Evolutionary conservation across 768 basidiomycete species (phyloP).

Genomic region (Sarcodon sp.): DNA sequence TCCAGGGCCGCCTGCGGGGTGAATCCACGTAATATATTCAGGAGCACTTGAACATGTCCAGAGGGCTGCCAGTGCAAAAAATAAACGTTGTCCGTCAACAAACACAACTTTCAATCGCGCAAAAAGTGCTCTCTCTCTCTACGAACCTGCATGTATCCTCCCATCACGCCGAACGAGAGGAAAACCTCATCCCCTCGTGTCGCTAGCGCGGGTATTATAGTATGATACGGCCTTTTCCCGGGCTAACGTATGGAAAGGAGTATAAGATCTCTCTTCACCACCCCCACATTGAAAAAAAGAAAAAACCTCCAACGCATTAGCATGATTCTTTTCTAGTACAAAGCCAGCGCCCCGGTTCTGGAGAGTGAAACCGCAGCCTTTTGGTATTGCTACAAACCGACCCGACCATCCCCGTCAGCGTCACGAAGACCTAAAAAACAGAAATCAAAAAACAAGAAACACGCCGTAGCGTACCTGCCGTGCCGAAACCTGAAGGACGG

Average conservation of each 20-base stretch:
- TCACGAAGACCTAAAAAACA: background rate
- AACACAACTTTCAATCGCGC: background rate
- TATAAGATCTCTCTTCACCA: too few species aligned
- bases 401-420: background rate
- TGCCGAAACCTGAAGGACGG: conserved; percentile 64
- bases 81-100: background rate
- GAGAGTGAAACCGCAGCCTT: conserved; percentile 91
- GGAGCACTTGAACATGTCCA: conserved; percentile 89
- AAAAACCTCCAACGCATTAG: conserved; percentile 60
- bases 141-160: conserved; percentile 74
- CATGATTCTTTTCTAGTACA: conserved; percentile 64
- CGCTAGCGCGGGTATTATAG: conserved; percentile 87
- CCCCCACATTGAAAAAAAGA: background rate
- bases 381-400: conserved; percentile 56
- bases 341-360: conserved; percentile 92
- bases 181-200: conserved; percentile 72
- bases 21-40: conserved; percentile 83
- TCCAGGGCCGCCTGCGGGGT: conserved; percentile 85
- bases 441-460: background rate
- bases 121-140: background rate
- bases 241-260: conserved; percentile 28
- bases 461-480: conserved; percentile 41
- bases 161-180: conserved; percentile 86
- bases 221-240: conserved; percentile 84
- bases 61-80: conserved; percentile 54